Evolutionary conservation across 2,329 filamentous ascomycete genomes (phyloP).

Genomic region (Stachybotrys chartarum): DNA sequence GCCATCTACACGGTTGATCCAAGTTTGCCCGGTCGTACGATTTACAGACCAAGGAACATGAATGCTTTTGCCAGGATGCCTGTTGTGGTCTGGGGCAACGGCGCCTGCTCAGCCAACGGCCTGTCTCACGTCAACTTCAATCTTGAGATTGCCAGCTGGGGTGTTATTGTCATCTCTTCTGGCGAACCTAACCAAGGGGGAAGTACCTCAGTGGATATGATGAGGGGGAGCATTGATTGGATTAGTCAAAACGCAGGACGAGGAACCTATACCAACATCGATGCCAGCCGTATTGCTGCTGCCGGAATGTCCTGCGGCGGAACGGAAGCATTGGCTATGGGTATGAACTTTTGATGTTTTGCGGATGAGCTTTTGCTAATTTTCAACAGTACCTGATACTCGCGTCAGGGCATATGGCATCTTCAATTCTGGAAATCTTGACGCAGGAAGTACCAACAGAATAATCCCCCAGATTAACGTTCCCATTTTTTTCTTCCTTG

Average conservation of each 20-base stretch:
- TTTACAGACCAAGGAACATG: constrained; percentile 13
- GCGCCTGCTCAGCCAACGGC: constrained; percentile 16
- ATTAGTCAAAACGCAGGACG: not conserved
- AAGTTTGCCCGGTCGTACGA: constrained; percentile 9
- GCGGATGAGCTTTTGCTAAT: not conserved
- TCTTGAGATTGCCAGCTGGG: constrained; percentile 16
- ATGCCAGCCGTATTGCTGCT: constrained; percentile 15
- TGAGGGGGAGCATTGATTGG: not conserved
- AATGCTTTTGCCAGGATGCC: constrained; percentile 11
- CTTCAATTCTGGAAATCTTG: constrained; percentile 15
- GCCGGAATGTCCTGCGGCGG: constrained; percentile 22
- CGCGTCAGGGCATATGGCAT: constrained; percentile 14
- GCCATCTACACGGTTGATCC: not conserved
- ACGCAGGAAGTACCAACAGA: constrained; percentile 4
- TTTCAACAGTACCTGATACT: constrained; percentile 4
- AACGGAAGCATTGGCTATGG: constrained; percentile 17
- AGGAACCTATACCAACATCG: constrained; percentile 10
- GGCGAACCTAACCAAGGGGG: constrained; percentile 8
- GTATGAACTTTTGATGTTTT: not conserved
- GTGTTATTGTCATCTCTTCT: constrained; percentile 15
- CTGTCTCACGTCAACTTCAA: constrained; percentile 8
- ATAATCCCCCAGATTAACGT: constrained; percentile 6
- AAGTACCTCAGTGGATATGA: not conserved
- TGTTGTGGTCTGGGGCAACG: constrained; percentile 22
- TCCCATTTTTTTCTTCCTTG: constrained; percentile 11